A percentile compares a stretch with the other conserved stretches of the same genome.
phyloP scores from a whole-genome alignment of 148 eudicot species.

The Rheum nobile region DNA sequence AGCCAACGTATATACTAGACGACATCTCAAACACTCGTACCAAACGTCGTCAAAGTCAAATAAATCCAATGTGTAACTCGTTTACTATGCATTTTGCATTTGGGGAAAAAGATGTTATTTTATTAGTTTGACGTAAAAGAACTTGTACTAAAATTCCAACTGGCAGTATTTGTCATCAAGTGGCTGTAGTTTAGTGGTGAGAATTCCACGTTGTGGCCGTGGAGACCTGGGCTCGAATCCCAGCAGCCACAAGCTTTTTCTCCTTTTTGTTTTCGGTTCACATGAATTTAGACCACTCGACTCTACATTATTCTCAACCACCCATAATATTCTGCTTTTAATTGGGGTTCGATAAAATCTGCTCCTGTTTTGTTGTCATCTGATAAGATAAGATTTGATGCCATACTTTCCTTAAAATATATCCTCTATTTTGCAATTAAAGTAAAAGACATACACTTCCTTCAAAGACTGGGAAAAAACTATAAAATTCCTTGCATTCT shows the following conservation, averaged over 20 bases:
- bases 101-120: no score
- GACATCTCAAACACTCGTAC: no score
- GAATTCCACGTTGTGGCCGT: constrained; percentile 33
- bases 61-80: no score
- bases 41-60: no score
- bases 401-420: not conserved
- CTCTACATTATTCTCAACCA: not conserved
- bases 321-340: not conserved
- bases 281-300: not conserved
- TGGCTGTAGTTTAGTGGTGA: constrained; percentile 32
- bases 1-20: no score
- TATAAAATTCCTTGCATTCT: no score
- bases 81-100: no score
- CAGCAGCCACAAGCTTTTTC: constrained; percentile 18
- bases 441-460: not conserved
- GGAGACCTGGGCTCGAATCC: constrained; percentile 34
- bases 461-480: not conserved
- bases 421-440: not conserved
- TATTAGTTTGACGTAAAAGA: not conserved
- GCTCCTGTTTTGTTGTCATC: not conserved
- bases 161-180: not conserved
- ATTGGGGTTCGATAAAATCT: not conserved
- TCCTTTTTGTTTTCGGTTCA: not conserved
- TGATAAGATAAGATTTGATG: not conserved
- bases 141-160: no score